Conservation (phyloP, 176 grass and related monocot species). For the Cenchrus purpureus region DNA sequence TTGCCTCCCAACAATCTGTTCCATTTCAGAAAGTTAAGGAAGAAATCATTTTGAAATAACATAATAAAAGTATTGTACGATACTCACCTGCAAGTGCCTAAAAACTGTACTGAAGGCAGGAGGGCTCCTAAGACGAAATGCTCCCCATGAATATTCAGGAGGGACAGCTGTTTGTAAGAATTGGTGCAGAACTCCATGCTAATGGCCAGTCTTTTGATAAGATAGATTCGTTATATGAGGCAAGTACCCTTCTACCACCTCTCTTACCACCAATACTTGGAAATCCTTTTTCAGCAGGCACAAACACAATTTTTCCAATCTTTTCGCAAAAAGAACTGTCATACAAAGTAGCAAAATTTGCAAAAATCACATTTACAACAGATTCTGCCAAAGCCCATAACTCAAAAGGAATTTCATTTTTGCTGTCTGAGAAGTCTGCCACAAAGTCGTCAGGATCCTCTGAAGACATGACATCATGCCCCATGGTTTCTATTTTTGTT, state of each 20-base stretch:
- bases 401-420: constrained; percentile 86
- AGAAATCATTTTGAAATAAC: constrained; percentile 30
- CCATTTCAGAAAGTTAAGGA: constrained; percentile 40
- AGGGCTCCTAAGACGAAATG: constrained; percentile 90
- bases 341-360: constrained; percentile 90
- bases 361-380: constrained; percentile 74
- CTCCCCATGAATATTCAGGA: constrained; percentile 90
- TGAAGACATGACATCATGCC: constrained; percentile 60
- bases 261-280: constrained; percentile 97
- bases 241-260: constrained; percentile 85
- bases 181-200: constrained; percentile 87
- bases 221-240: constrained; percentile 83
- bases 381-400: constrained; percentile 86
- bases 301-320: constrained; percentile 83
- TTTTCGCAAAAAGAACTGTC: constrained; percentile 90
- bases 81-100: constrained; percentile 79
- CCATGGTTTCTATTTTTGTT: constrained; percentile 76
- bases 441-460: constrained; percentile 78
- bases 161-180: constrained; percentile 86
- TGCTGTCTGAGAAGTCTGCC: constrained; percentile 57
- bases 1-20: constrained; percentile 89
- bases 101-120: constrained; percentile 84
- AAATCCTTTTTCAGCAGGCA: constrained; percentile 95
- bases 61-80: constrained; percentile 25
- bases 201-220: constrained; percentile 90